phyloP scores from a whole-genome alignment of 2,329 filamentous ascomycete species.

The Neodidymelliopsis sp. region DNA sequence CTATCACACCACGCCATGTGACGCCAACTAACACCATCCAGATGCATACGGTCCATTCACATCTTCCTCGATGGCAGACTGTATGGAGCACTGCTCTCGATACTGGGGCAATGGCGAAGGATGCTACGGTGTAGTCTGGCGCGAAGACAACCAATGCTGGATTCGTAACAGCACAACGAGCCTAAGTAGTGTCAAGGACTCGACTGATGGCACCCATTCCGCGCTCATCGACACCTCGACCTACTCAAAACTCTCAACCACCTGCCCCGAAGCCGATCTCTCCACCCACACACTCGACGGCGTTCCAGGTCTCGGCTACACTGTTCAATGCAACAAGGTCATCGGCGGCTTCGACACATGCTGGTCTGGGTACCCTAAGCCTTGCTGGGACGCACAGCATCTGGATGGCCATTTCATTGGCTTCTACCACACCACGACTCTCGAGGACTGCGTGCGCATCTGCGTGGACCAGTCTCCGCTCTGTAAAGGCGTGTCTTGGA shows the following conservation, averaged over 20 bases:
- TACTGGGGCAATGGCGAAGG: constrained; percentile 40
- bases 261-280: constrained; percentile 34
- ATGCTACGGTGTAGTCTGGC: constrained; percentile 42
- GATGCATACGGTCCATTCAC: constrained; percentile 21
- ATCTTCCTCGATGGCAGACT: constrained; percentile 29
- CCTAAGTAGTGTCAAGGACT: constrained; percentile 9
- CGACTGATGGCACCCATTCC: constrained; percentile 24
- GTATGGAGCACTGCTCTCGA: constrained; percentile 44
- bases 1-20: not conserved
- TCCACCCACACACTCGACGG: constrained; percentile 32
- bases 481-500: constrained; percentile 40
- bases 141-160: constrained; percentile 34
- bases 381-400: constrained; percentile 19
- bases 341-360: constrained; percentile 31
- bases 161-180: constrained; percentile 35
- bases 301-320: constrained; percentile 35
- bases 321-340: constrained; percentile 37
- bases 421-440: constrained; percentile 37
- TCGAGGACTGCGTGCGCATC: constrained; percentile 39
- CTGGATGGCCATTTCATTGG: constrained; percentile 21
- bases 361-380: constrained; percentile 31
- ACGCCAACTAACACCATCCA: not conserved
- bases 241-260: constrained; percentile 28
- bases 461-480: constrained; percentile 40
- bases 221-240: constrained; percentile 31